Base-by-base conservation (phyloP, 257 asterid genomes). In the Scutellaria baicalensis region DNA sequence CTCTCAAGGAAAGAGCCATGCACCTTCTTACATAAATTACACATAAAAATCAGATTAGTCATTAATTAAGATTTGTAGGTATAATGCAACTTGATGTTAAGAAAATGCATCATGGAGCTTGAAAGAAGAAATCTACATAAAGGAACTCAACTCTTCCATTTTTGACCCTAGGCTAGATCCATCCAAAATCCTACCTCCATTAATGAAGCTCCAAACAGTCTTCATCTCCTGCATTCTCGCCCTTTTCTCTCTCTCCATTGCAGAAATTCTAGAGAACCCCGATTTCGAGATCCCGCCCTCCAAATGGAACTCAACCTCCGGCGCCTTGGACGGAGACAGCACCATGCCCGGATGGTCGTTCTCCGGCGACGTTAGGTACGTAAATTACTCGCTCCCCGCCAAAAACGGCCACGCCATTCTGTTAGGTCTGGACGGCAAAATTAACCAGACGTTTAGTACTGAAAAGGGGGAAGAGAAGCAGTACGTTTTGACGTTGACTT, bases 281-380 rank as follows among this genome's bases (percentile, higher is more conserved):
- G 85, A 79, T 73, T 86, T 88, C 33, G 86, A 81, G 42, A 67
- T 73, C 42, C 89, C 90, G 12, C 88, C 91, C 12, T 69, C 88
- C 13, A 61, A 72, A 74, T 85, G 81, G 87, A 79, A 69, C 11
- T 64, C 77, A 16, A 80, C 65, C 60, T 54, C 82, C 55, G 54
- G 72, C 11, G 43, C 69, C 14, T 68, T 82, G 59, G 66, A 79
- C n/a, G 81, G 54, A 63, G 82, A 63, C 78, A 81, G 69, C 75
- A 85, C 82, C 1, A 77, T 84, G 14, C 82, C 88, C 0, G 92
- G 92, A 33, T 87, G 96, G 89, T 70, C 89, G 36, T 75, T 77
- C 56, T 71, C 77, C 35, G 95, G 95, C 45, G 20, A 20, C 4
- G 84, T 81, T 62, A 69, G 69, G 68, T 84, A 86, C 14, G 83